Conservation (phyloP, 306 rosid genomes). For the Ochetophila trinervis region DNA sequence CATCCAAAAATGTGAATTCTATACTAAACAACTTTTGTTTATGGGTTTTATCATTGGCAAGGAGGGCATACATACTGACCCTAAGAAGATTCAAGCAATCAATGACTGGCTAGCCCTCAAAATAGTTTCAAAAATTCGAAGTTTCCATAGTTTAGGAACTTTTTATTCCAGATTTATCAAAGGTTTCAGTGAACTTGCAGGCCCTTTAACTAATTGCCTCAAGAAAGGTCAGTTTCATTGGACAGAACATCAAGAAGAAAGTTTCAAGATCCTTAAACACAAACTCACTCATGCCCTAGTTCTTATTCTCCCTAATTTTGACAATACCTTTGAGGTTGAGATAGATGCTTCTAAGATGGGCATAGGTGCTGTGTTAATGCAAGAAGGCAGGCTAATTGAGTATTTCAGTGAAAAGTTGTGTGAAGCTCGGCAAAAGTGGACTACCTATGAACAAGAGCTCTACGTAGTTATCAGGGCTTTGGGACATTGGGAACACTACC, state of each 20-base stretch:
- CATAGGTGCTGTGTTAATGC: background rate
- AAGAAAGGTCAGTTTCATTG: background rate
- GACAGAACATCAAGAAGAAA: background rate
- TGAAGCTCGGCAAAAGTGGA: background rate
- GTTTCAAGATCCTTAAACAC: background rate
- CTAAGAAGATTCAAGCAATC: background rate
- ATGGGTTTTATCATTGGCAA: background rate
- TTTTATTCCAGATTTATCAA: no score
- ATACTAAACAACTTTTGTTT: background rate
- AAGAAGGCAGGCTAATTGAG: background rate
- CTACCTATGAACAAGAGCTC: background rate
- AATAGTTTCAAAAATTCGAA: no score
- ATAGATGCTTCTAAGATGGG: background rate
- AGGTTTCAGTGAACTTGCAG: background rate
- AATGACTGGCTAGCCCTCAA: background rate
- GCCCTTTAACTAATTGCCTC: background rate
- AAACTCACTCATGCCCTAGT: background rate
- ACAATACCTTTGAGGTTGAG: background rate
- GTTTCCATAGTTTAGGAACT: background rate
- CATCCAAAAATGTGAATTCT: background rate
- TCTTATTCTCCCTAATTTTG: background rate
- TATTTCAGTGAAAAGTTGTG: background rate
- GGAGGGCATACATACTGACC: background rate
- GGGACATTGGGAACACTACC: background rate
- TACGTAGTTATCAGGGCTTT: background rate